Evolutionary conservation across 2,329 filamentous ascomycete genomes (phyloP), one percentile per base, ranked within the genome.

Genomic region (Phyllosticta capitalensis): DNA sequence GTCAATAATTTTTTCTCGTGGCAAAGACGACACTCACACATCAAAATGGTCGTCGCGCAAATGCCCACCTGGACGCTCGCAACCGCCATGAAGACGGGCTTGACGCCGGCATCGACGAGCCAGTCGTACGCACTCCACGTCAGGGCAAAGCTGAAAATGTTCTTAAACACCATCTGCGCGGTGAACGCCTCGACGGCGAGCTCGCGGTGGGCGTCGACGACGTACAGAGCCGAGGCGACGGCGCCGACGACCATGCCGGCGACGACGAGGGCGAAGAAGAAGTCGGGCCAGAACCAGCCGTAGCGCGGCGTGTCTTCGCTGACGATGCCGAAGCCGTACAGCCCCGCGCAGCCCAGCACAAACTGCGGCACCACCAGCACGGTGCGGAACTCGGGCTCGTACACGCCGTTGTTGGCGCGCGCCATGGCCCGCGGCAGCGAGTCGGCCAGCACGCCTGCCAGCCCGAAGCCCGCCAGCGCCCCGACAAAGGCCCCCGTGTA

Each of bases 171-270:
- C 64, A 96, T 82, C 71, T 94, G 83, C 73, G 90, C 89, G 0
- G 91, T 96, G 71, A 96, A 95, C 6, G 86, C 89, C 74, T 96
- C 92, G 54, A 96, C 83, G 0, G 89, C 84, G 60, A 95, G 83
- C 63, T 92, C 86, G 87, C 91, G 86, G 74, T 96, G 92, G 0
- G 92, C 92, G 74, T 96, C 92, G 7, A 96, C 89, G 68, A 96
- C 87, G 69, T 97, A 97, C 22, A 96, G 76, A 0, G 89, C 89
- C 62, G 85, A 88, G 1, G 89, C 86, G 1, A 96, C 90, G 1
- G 92, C 90, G 0, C 92, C 92, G 68, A 95, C 85, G 0, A 96
- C 90, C 90, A 96, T 96, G 1, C 90, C 90, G 62, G 87, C 85
- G 9, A 96, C 89, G 69, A 94, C 85, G 59, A 94, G 81, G 0